phyloP scores from a whole-genome alignment of 352 stramenopile genomes.

The Globisporangium cystogenes region DNA sequence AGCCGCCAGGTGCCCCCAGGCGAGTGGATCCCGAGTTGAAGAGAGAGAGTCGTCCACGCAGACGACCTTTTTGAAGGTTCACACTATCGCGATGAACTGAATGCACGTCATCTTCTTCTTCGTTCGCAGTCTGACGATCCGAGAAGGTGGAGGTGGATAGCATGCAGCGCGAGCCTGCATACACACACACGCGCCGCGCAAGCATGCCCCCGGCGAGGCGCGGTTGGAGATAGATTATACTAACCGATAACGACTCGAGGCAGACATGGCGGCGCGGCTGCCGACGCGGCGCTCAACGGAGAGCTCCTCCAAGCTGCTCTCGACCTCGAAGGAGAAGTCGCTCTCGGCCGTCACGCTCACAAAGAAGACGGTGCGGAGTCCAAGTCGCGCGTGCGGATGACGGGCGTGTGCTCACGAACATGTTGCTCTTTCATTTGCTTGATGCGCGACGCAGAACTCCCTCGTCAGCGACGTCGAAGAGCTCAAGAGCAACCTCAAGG shows the following conservation, averaged over 20 bases:
- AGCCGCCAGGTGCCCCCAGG: background rate
- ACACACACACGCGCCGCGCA: too few relatives aligned
- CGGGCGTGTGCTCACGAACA: too few relatives aligned
- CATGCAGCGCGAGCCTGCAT: too few relatives aligned
- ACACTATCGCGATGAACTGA: too few relatives aligned
- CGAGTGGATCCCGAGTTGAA: too few relatives aligned
- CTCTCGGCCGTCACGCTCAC: conserved; percentile 48
- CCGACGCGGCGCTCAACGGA: conserved; percentile 29
- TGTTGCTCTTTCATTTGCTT: too few relatives aligned
- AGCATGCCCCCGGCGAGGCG: too few relatives aligned
- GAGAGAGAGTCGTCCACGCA: background rate
- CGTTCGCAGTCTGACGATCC: too few relatives aligned
- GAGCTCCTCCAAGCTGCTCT: conserved; percentile 44
- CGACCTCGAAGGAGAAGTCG: conserved; percentile 41
- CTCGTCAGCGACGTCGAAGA: conserved; percentile 46
- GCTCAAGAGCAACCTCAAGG: conserved; percentile 51
- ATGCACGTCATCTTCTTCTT: too few relatives aligned
- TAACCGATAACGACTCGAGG: background rate
- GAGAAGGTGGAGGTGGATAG: too few relatives aligned
- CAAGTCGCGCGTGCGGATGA: too few relatives aligned
- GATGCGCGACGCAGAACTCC: conserved; percentile 44
- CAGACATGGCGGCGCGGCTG: conserved; percentile 6
- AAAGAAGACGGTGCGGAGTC: conserved; percentile 41
- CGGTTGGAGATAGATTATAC: too few relatives aligned
- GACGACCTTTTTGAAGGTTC: background rate